phyloP scores from a whole-genome alignment of 1,139 yeast genomes.

The Petasospora rhodanensis region DNA sequence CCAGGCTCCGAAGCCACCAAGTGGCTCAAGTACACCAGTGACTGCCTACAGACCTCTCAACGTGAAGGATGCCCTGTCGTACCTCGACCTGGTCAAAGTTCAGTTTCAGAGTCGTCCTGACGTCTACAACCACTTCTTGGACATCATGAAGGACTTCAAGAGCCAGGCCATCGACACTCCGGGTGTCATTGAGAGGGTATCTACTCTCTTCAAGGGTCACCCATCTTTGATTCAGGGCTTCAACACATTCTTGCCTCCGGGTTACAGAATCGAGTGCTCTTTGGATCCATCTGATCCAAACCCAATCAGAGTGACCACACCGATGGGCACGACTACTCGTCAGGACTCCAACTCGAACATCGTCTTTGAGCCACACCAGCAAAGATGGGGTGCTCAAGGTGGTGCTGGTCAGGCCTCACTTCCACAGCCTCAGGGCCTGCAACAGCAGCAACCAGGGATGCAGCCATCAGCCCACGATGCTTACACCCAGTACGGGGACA shows the following conservation, averaged over 20 bases:
- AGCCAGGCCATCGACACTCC: slow-evolving; percentile 96
- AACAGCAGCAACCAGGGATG: slow-evolving; percentile 9
- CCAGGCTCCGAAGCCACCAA: slow-evolving; percentile 11
- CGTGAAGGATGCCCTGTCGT: slow-evolving; percentile 93
- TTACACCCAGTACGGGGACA: slow-evolving; percentile 13
- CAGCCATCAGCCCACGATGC: no score
- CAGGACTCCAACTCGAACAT: slow-evolving; percentile 10
- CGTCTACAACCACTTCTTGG: slow-evolving; percentile 92
- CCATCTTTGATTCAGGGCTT: slow-evolving; percentile 93
- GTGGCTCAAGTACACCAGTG: slow-evolving; percentile 16
- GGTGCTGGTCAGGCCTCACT: no score
- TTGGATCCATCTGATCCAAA: slow-evolving; percentile 85
- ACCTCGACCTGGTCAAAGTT: slow-evolving; percentile 90
- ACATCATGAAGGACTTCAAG: slow-evolving; percentile 97
- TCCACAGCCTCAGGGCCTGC: no score
- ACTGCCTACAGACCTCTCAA: slow-evolving; percentile 79
- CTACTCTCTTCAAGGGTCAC: slow-evolving; percentile 85
- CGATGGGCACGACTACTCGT: slow-evolving; percentile 72
- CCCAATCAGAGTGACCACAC: slow-evolving; percentile 93
- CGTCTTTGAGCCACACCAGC: slow-evolving; percentile 11
- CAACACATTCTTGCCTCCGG: slow-evolving; percentile 95
- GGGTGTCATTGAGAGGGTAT: slow-evolving; percentile 94
- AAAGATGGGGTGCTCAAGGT: slow-evolving; percentile 40
- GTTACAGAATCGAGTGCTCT: slow-evolving; percentile 91
- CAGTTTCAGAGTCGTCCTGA: slow-evolving; percentile 92